Evolutionary conservation across 495 filamentous ascomycete species (phyloP), one percentile per base, ranked within the genome.

Genomic region (Daldinia decipiens): DNA sequence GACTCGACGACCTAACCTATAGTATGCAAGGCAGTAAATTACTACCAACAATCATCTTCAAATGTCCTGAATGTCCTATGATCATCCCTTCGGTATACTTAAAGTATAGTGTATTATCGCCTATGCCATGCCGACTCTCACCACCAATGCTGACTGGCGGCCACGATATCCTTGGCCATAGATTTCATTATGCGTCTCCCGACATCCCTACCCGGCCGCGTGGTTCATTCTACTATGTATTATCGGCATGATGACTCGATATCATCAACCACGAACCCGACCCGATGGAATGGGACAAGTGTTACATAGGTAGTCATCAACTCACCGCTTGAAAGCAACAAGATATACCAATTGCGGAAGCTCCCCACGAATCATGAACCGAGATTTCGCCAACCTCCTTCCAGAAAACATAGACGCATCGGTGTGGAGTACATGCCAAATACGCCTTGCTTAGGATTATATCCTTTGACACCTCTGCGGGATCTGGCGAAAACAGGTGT

Each of bases 231-330:
- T 59, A n/a, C n/a, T n/a, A n/a, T n/a, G n/a, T n/a, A 66, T 67
- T 62, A 54, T 71, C 45, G 69, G 53, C 65, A 56, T 60, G 50
- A 65, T 73, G 70, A 73, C 65, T 62, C 56, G 31, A 73, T 11
- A 61, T 38, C 12, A 34, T 15, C 12, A 52, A 43, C 7, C 19
- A 51, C 19, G 9, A 34, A 17, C 40, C 36, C 11, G 56, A 65
- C 65, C 65, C 61, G 65, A 65, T 15, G 29, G 15, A 38, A 38
- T 62, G 65, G 65, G 70, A 38, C 17, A 57, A 27, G 40, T 65
- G 65, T 65, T 40, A 56, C 57, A 47, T 61, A 29, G 27, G 27
- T 29, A 62, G 40, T 68, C 65, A 61, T 27, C 65, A 40, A 21
- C 61, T 72, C 70, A 73, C 70, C 70, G 70, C 70, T 73, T 51